Evolutionary conservation across 257 asterid genomes (phyloP), one percentile per base, ranked within the genome.

Genomic region (Lantana camara): DNA sequence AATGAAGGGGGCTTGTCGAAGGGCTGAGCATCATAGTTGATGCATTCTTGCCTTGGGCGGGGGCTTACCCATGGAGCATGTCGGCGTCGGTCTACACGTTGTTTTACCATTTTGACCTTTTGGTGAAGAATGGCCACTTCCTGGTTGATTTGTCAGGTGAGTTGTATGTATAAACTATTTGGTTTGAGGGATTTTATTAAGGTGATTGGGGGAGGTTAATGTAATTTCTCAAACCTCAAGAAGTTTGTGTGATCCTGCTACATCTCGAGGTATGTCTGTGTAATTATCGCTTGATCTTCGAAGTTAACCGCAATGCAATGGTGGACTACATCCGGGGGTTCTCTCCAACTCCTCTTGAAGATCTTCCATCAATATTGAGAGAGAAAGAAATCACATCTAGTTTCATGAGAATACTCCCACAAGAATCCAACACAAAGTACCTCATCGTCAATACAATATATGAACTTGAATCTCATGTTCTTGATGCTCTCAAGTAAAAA

Each of bases 281-380:
- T 27, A 2, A 2, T 27, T 2, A 27, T 27, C 32, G 2, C 5
- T 2, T 27, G 32, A 27, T 27, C 5, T 27, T 27, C 32, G 4
- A 2, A 81, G 91, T 49, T n/a, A 76, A 62, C 59, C 79, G 79
- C 41, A 73, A 81, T 4, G 82, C 61, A 0, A 40, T 73, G 9
- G 66, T 81, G 7, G 82, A 80, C 41, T 78, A 78, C 69, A 75
- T 85, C 12, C 88, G 90, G 0, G 95, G 92, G 37, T 63, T 89
- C 30, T 23, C 85, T 12, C 69, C 88, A 4, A 35, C 72, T 45
- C 73, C 75, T 11, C 5, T 80, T 4, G 65, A 59, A 42, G 83
- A 72, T 63, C 79, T 78, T 56, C 90, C 90, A 0, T 32, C 60
- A 4, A 12, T 66, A n/a, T 0, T 82, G 15, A 66, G 57, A 13